phyloP scores from a whole-genome alignment of 2,329 filamentous ascomycete genomes.

The Geosmithia morbida region DNA sequence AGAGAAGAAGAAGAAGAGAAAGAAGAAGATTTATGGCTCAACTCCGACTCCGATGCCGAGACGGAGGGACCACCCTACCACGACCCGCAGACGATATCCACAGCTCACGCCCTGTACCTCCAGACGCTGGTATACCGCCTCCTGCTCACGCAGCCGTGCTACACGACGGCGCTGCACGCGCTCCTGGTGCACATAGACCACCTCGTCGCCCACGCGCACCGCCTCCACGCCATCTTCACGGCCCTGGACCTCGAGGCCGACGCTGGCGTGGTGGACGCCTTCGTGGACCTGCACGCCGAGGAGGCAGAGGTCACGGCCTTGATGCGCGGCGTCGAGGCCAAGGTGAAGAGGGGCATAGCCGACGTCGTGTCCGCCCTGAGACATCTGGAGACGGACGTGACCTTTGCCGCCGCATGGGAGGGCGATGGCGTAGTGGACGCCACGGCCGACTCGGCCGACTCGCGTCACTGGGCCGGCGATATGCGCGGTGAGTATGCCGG shows the following conservation, averaged over 20 bases:
- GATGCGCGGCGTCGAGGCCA: constrained; percentile 46
- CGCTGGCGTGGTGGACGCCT: constrained; percentile 65
- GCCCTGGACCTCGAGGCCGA: constrained; percentile 71
- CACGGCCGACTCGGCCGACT: constrained; percentile 18
- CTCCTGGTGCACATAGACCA: constrained; percentile 67
- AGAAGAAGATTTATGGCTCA: constrained; percentile 15
- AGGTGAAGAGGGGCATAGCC: constrained; percentile 54
- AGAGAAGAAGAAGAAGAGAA: constrained; percentile 4
- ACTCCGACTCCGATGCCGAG: not conserved
- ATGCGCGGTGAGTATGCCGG: constrained; percentile 6
- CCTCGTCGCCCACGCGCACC: constrained; percentile 61
- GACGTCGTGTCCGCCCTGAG: constrained; percentile 45
- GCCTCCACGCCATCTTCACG: constrained; percentile 62
- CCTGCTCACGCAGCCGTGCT: constrained; percentile 48
- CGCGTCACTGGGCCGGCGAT: constrained; percentile 23
- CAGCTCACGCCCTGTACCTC: constrained; percentile 68
- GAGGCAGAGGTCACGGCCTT: constrained; percentile 53
- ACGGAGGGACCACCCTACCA: constrained; percentile 21
- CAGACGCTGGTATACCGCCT: constrained; percentile 50
- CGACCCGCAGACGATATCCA: constrained; percentile 74
- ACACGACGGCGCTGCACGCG: constrained; percentile 50
- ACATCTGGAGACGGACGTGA: constrained; percentile 25
- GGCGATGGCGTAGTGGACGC: constrained; percentile 18
- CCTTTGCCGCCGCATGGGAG: constrained; percentile 29
- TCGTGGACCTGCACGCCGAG: constrained; percentile 57